These are phyloP conservation scores for Euphorbia schlechtendalii DNA, from an alignment of 441 rosid species.

Conservation along the genomic window DNA sequence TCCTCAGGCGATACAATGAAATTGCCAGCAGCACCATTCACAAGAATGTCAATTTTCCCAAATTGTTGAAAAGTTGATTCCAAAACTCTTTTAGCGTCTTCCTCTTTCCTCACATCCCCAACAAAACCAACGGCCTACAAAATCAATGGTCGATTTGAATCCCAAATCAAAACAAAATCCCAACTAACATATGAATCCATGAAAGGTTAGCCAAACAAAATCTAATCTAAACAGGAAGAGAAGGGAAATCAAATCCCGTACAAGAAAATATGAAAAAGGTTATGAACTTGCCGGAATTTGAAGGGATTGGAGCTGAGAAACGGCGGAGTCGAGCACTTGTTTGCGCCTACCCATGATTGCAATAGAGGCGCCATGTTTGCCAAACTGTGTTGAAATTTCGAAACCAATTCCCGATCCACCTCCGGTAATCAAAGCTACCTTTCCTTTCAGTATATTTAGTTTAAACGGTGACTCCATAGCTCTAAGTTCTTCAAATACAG, in stretches of 20 bases:
- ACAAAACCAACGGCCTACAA: constrained; percentile 40
- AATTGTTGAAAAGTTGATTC: constrained; percentile 69
- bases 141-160: not conserved
- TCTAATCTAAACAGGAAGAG: not conserved
- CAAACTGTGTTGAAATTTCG: constrained; percentile 71
- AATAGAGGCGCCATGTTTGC: constrained; percentile 73
- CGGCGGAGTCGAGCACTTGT: constrained; percentile 62
- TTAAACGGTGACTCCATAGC: constrained; percentile 71
- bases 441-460: constrained; percentile 47
- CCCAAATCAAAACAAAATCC: too few species aligned
- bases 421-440: constrained; percentile 73
- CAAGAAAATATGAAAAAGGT: not conserved
- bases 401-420: constrained; percentile 94
- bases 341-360: constrained; percentile 87
- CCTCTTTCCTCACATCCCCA: constrained; percentile 84
- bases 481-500: not conserved
- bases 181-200: too few species aligned
- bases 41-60: constrained; percentile 69
- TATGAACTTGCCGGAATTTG: constrained; percentile 42
- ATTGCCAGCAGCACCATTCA: constrained; percentile 91
- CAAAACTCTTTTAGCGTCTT: constrained; percentile 69
- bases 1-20: constrained; percentile 79
- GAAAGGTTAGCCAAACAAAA: too few species aligned
- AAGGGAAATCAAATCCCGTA: not conserved
- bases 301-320: constrained; percentile 50